Conservation (phyloP, 441 rosid species). For the Kokia cookei region DNA sequence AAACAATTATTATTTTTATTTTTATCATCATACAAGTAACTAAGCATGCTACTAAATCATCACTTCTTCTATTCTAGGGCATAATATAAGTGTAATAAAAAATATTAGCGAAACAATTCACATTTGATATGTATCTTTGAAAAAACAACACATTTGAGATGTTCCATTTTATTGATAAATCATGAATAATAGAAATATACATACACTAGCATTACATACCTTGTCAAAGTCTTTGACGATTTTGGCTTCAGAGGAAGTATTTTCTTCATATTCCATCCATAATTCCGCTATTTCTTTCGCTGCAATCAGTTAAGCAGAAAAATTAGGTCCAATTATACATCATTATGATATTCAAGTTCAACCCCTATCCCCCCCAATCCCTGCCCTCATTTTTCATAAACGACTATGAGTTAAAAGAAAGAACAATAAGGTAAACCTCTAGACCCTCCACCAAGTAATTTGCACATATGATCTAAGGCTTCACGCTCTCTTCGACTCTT, state of each 20-base stretch:
- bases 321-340: background rate
- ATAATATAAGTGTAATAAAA: background rate
- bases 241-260: slow-evolving; percentile 80
- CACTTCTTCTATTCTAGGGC: background rate
- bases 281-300: slow-evolving; percentile 68
- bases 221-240: slow-evolving; percentile 93
- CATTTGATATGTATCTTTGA: background rate
- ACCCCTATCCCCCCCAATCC: background rate
- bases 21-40: background rate
- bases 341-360: background rate
- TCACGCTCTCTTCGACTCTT: slow-evolving; percentile 75
- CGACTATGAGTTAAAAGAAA: background rate
- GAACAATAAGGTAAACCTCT: slow-evolving; percentile 38
- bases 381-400: background rate
- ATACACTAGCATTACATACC: slow-evolving; percentile 19
- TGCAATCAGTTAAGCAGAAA: slow-evolving; percentile 22
- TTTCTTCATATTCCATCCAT: slow-evolving; percentile 89
- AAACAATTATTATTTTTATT: background rate
- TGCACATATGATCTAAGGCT: slow-evolving; percentile 89
- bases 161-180: background rate
- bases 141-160: background rate
- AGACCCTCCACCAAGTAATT: slow-evolving; percentile 71
- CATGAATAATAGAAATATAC: background rate
- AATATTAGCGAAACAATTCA: background rate
- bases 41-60: background rate